Percentiles rank a stretch among this genome's conserved stretches.
phyloP scores from a whole-genome alignment of 768 basidiomycete genomes.

The Leccinum barrowsii region DNA sequence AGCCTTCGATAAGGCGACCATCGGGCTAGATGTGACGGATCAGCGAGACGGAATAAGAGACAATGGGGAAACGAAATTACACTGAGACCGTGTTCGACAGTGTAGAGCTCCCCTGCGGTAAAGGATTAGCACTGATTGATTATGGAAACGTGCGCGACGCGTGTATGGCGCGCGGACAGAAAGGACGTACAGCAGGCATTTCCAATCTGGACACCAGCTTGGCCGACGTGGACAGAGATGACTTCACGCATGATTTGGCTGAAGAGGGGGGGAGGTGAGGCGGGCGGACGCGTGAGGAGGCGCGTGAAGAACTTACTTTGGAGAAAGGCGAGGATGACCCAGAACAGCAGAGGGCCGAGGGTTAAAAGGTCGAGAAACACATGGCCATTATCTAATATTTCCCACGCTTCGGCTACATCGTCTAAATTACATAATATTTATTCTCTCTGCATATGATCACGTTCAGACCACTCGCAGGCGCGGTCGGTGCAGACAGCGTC shows the following conservation, averaged over 20 bases:
- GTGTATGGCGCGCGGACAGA: slow-evolving; percentile 3
- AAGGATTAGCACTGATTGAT: slow-evolving; percentile 16
- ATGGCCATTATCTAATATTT: slow-evolving; percentile 33
- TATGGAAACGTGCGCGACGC: slow-evolving; percentile 9
- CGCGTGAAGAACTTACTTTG: slow-evolving; percentile 31
- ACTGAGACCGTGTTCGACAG: slow-evolving; percentile 95
- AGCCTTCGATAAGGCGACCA: slow-evolving; percentile 81
- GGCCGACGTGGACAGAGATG: slow-evolving; percentile 97
- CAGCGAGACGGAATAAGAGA: slow-evolving; percentile 10
- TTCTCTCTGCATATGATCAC: slow-evolving; percentile 68
- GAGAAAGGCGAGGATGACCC: slow-evolving; percentile 28
- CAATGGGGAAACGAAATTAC: slow-evolving; percentile 40
- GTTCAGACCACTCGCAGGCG: slow-evolving; percentile 86
- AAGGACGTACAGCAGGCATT: slow-evolving; percentile 92
- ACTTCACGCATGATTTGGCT: slow-evolving; percentile 80
- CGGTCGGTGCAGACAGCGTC: slow-evolving; percentile 62
- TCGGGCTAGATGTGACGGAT: slow-evolving; percentile 66
- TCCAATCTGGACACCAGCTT: slow-evolving; percentile 97
- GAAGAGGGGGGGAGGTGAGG: not conserved
- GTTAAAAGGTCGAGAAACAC: slow-evolving; percentile 39
- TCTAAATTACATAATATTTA: slow-evolving; percentile 2
- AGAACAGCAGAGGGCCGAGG: slow-evolving; percentile 33
- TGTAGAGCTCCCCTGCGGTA: slow-evolving; percentile 91
- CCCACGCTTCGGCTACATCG: slow-evolving; percentile 22
- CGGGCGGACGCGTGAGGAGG: slow-evolving; percentile 20